Base-by-base conservation (phyloP, 2,329 filamentous ascomycete genomes). In the Dactylellina cionopaga region DNA sequence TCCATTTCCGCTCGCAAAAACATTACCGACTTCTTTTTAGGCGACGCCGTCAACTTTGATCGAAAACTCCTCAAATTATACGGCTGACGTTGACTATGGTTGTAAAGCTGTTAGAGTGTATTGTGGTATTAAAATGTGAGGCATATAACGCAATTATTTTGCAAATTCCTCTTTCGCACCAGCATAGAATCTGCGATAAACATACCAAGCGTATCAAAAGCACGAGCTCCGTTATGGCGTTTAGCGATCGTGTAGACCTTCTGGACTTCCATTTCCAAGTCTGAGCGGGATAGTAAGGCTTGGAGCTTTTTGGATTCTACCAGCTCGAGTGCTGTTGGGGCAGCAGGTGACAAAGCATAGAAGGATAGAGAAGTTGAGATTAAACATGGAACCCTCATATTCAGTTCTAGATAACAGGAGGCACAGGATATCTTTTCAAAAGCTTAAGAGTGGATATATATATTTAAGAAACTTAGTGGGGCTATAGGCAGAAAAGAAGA, bases 1-100 rank as follows among this genome's bases (percentile, higher is more conserved):
- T 24, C 82, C 85, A 37, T 81, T 80, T 1, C 86, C 84, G 11
- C 83, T 84, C 77, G 86, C 87, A 33, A 80, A 81, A 76, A 83
- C 81, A 35, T 71, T 75, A 39, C 66, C 59, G 3, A 41, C 46
- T 15, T 39, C 49, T 15, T 3, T 22, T 0, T 13, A 31, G 9
- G 24, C 51, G n/a, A 58, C 47, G 15, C 62, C 56, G 10, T 56
- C 47, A 17, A 74, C 27, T 1, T 31, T 41, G 17, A 68, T 41
- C 2, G 55, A 64, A 27, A 64, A 33, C 7, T 64, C 62, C 24
- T 70, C 56, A 64, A 37, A 55, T 19, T 25, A 43, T 54, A 9
- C 29, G 29, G 11, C 43, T 59, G 27, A 70, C 64, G 46, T 70
- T 59, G 58, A 74, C 75, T 72, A 33, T 47, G 77, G 7, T n/a